These are phyloP conservation scores for Sugiyamaella paludigena DNA, from an alignment of 1,139 yeast species.

Conservation along the genomic window DNA sequence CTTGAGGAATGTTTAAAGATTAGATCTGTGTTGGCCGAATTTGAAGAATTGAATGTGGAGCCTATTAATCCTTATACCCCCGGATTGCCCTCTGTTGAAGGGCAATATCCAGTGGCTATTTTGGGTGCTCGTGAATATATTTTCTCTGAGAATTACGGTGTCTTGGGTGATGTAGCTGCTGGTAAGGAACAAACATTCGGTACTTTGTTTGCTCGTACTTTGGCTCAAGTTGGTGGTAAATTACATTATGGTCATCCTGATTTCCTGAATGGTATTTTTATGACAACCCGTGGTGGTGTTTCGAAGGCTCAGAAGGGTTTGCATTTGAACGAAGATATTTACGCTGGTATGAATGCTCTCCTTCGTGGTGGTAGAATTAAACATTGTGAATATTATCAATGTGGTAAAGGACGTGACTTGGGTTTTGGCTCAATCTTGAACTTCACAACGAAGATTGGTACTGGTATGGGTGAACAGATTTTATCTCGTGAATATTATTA, in stretches of 20 bases:
- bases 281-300: conserved; percentile 99
- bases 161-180: conserved; percentile 98
- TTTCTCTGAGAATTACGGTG: conserved; percentile 98
- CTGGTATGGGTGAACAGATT: conserved; percentile 99
- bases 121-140: conserved; percentile 99
- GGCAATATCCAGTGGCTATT: conserved; percentile 76
- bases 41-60: conserved; percentile 83
- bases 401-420: conserved; percentile 99
- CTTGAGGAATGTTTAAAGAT: conserved; percentile 97
- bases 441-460: conserved; percentile 99
- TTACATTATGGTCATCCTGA: conserved; percentile 99
- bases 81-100: conserved; percentile 36
- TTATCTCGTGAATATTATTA: conserved; percentile 96
- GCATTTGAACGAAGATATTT: conserved; percentile 98
- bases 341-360: conserved; percentile 98
- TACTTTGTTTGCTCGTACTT: conserved; percentile 94
- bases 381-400: conserved; percentile 98
- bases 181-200: conserved; percentile 99
- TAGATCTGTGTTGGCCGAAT: conserved; percentile 95
- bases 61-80: conserved; percentile 46
- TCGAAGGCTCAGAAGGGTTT: conserved; percentile 98
- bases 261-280: conserved; percentile 89
- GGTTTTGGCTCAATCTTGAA: conserved; percentile 98
- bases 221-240: conserved; percentile 98
- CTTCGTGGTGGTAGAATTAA: conserved; percentile 98